Evolutionary conservation across 1,284 basidiomycete species (phyloP), one percentile per base, ranked within the genome.

Genomic region (Apiotrichum laibachii): DNA sequence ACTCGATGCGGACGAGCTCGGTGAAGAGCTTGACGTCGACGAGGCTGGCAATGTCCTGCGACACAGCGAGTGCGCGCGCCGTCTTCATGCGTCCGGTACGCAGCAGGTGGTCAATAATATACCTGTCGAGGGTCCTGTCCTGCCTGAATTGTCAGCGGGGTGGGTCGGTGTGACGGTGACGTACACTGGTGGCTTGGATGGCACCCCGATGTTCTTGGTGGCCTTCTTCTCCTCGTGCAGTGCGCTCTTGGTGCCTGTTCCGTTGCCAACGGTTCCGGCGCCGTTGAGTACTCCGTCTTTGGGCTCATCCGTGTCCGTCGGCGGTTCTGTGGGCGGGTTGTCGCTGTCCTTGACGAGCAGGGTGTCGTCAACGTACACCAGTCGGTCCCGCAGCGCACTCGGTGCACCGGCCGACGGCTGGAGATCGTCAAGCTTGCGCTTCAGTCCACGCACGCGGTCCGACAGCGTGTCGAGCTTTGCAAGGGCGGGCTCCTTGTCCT

Each of bases 11-110:
- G 35, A 82, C 83, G 48, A 97, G 89, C 66, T 97, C 92, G 57
- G 85, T 85, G 75, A 97, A 97, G 43, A 98, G 82, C 59, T 96
- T 92, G 47, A 94, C 86, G 71, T 97, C 93, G 44, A 93, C 90
- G 13, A 94, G 82, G 53, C 83, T 84, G 89, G 77, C 72, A 40
- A 78, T 69, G 12, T 57, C 67, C 42, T 71, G 65, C 5, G 58
- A 55, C n/a, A 63, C 57, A 0, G 75, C 71, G 7, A 78, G 60
- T 0, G 68, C 67, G 26, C 65, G 62, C 1, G 78, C 78, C 3
- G 76, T 63, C 50, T 73, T 70, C 53, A 72, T 63, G 18, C 72
- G 62, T 5, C 76, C 76, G 3, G 68, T 72, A 33, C 93, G 82
- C 44, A 98, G 80, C 48, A 89, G 85, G 86, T 93, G 95, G 75